Evolutionary conservation across 2,329 filamentous ascomycete genomes (phyloP).

Genomic region (Aspergillus fischeri): DNA sequence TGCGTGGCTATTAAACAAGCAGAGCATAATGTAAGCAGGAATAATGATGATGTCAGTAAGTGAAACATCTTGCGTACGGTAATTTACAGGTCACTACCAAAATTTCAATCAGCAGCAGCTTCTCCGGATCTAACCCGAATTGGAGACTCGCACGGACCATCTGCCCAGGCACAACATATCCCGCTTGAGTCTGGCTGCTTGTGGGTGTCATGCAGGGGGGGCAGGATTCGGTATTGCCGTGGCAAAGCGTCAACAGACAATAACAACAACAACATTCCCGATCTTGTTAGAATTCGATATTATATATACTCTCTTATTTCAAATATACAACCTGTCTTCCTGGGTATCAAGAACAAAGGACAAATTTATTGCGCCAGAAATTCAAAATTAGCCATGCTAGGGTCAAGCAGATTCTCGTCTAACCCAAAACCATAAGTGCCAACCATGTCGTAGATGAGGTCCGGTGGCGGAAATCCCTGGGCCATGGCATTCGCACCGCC

Average conservation of each 20-base stretch:
- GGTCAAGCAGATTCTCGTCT: conserved; percentile 40
- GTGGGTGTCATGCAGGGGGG: not conserved
- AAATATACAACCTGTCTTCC: not conserved
- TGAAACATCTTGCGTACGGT: not conserved
- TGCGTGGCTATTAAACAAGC: not conserved
- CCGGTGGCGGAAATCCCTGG: conserved; percentile 38
- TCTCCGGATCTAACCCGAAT: not conserved
- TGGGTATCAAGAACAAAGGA: not conserved
- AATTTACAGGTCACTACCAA: not conserved
- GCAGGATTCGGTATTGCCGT: not conserved
- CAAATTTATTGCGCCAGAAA: conserved; percentile 30
- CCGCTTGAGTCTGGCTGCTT: not conserved
- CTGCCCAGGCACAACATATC: not conserved
- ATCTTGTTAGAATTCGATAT: not conserved
- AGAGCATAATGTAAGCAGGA: not conserved
- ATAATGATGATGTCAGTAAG: not conserved
- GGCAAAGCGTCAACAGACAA: not conserved
- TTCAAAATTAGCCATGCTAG: conserved; percentile 40
- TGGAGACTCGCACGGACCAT: not conserved
- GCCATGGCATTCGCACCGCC: conserved; percentile 40
- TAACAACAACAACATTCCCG: not conserved
- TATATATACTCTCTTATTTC: not conserved
- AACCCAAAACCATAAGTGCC: conserved; percentile 41
- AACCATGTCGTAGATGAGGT: conserved; percentile 43
- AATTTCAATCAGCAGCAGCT: not conserved